Percentiles rank a stretch among this genome's conserved stretches.
phyloP scores from a whole-genome alignment of 345 rosid genomes.

The Sonneratia alba region DNA sequence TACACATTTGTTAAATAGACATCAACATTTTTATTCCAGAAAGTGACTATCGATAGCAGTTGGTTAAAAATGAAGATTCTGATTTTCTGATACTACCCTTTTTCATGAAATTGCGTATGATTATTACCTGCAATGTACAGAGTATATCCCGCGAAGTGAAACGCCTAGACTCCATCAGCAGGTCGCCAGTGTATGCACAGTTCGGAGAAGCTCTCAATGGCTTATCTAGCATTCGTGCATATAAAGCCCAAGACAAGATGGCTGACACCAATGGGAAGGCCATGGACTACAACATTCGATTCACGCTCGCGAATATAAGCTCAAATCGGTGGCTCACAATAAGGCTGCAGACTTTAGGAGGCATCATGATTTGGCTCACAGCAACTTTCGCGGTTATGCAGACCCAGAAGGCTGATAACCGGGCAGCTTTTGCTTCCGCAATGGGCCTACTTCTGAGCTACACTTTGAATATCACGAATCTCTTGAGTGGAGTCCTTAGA shows the following conservation, averaged over 20 bases:
- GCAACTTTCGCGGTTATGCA: slow-evolving; percentile 82
- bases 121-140: slow-evolving; percentile 22
- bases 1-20: not conserved
- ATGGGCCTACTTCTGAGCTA: slow-evolving; percentile 96
- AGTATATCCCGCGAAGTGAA: slow-evolving; percentile 89
- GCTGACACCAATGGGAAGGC: slow-evolving; percentile 66
- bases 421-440: slow-evolving; percentile 60
- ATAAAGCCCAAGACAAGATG: slow-evolving; percentile 81
- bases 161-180: slow-evolving; percentile 78
- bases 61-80: not conserved
- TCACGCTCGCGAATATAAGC: slow-evolving; percentile 73
- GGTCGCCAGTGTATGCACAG: slow-evolving; percentile 90
- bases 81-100: not conserved
- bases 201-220: slow-evolving; percentile 96
- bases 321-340: slow-evolving; percentile 80
- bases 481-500: slow-evolving; percentile 70
- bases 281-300: slow-evolving; percentile 88
- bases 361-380: slow-evolving; percentile 88
- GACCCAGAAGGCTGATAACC: slow-evolving; percentile 55
- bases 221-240: slow-evolving; percentile 76
- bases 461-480: slow-evolving; percentile 65
- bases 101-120: not conserved
- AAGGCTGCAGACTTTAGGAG: slow-evolving; percentile 79
- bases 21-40: not conserved
- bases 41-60: not conserved